phyloP scores from a whole-genome alignment of 352 stramenopile genomes.

The Phytophthora cryptogea region DNA sequence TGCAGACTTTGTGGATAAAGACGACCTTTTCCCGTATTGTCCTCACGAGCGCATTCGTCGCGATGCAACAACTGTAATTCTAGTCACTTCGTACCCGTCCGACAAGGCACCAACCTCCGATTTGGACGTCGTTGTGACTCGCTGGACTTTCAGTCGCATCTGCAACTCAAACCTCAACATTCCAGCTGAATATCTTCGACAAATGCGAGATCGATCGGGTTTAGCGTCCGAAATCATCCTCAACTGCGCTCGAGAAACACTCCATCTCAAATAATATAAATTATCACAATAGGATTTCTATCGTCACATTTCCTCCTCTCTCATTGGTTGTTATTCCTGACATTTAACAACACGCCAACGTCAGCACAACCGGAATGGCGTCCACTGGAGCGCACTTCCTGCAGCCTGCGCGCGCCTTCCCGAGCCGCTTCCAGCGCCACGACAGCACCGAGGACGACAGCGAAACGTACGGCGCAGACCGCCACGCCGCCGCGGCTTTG shows the following conservation, averaged over 20 bases:
- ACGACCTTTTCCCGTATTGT: constrained; percentile 46
- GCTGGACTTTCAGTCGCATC: constrained; percentile 30
- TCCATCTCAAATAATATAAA: neutral
- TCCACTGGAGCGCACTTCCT: constrained; percentile 26
- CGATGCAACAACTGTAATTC: constrained; percentile 36
- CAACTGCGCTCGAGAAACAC: constrained; percentile 17
- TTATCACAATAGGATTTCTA: neutral
- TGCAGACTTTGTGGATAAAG: constrained; percentile 38
- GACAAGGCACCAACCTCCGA: constrained; percentile 7
- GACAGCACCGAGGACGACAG: constrained; percentile 23
- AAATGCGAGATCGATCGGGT: constrained; percentile 17
- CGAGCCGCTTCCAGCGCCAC: constrained; percentile 21
- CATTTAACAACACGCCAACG: constrained; percentile 2
- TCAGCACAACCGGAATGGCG: constrained; percentile 12
- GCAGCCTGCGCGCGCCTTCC: neutral
- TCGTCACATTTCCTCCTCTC: constrained; percentile 4
- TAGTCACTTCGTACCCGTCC: constrained; percentile 14
- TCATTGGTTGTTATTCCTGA: neutral
- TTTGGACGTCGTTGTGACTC: constrained; percentile 34
- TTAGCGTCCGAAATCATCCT: constrained; percentile 9
- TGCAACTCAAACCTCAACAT: constrained; percentile 24
- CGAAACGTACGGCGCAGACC: constrained; percentile 24
- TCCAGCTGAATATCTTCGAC: constrained; percentile 17
- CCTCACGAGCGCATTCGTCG: constrained; percentile 32
- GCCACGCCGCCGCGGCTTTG: constrained; percentile 28